Evolutionary conservation across 441 rosid species (phyloP).

Genomic region (Pelargonium cotyledonis): DNA sequence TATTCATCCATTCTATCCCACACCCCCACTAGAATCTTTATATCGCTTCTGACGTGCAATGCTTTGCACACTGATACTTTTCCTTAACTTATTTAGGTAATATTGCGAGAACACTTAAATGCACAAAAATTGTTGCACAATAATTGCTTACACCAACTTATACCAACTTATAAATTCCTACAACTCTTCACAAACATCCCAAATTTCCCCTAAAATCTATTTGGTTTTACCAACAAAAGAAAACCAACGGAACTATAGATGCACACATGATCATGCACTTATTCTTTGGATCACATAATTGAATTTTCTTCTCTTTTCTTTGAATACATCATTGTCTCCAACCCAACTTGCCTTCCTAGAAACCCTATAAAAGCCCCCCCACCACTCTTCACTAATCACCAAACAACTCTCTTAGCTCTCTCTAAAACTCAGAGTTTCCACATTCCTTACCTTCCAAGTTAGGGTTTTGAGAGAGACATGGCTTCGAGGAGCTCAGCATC

Average conservation of each 20-base stretch:
- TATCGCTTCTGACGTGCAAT: too few species aligned
- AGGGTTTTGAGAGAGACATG: not conserved
- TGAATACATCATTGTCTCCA: not conserved
- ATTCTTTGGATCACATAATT: not conserved
- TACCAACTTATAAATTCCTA: not conserved
- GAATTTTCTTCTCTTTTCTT: not conserved
- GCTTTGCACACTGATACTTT: too few species aligned
- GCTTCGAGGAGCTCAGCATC: not conserved
- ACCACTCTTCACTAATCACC: not conserved
- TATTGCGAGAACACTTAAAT: too few species aligned
- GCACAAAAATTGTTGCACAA: too few species aligned
- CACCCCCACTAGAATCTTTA: too few species aligned
- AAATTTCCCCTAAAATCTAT: not conserved
- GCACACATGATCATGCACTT: not conserved
- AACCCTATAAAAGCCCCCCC: not conserved
- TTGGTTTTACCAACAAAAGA: not conserved
- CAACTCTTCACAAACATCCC: not conserved
- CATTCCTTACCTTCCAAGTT: not conserved
- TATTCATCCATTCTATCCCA: too few species aligned
- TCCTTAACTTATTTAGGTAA: too few species aligned
- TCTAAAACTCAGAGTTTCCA: not conserved
- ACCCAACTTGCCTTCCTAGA: not conserved
- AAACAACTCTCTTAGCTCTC: not conserved
- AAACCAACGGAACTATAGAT: not conserved
- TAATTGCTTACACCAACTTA: too few species aligned